These are phyloP conservation scores for Lizonia empirigonia DNA, from an alignment of 2,329 filamentous ascomycete genomes.

Conservation along the genomic window DNA sequence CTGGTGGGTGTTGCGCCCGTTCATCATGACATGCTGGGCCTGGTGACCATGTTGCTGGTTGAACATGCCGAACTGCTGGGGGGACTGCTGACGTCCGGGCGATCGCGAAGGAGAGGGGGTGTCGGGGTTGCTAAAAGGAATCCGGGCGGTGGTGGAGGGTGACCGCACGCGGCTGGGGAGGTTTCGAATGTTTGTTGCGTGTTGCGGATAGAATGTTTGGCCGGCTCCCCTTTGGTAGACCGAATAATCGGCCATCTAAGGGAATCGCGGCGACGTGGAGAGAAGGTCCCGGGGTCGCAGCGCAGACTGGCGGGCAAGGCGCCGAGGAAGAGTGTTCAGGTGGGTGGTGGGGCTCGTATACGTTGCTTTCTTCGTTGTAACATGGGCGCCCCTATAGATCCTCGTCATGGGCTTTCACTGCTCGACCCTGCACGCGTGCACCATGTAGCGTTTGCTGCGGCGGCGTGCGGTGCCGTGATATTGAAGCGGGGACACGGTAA, in stretches of 20 bases:
- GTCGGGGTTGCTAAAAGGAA: constrained; percentile 54
- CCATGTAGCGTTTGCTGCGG: constrained; percentile 30
- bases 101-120: constrained; percentile 65
- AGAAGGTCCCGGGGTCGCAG: constrained; percentile 38
- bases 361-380: constrained; percentile 56
- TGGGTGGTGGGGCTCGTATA: constrained; percentile 52
- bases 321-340: constrained; percentile 41
- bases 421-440: constrained; percentile 31
- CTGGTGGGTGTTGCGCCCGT: constrained; percentile 68
- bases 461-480: constrained; percentile 6
- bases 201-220: constrained; percentile 64
- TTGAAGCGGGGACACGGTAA: constrained; percentile 21
- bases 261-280: constrained; percentile 34
- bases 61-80: constrained; percentile 69
- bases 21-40: constrained; percentile 76
- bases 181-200: constrained; percentile 55
- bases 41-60: constrained; percentile 67
- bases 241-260: constrained; percentile 72
- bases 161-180: constrained; percentile 56
- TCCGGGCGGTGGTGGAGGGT: constrained; percentile 51
- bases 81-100: constrained; percentile 57
- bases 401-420: constrained; percentile 44
- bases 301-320: constrained; percentile 33
- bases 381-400: constrained; percentile 51
- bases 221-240: constrained; percentile 66